Conservation (phyloP, 768 basidiomycete genomes). For the Lactarius hengduanensis region DNA sequence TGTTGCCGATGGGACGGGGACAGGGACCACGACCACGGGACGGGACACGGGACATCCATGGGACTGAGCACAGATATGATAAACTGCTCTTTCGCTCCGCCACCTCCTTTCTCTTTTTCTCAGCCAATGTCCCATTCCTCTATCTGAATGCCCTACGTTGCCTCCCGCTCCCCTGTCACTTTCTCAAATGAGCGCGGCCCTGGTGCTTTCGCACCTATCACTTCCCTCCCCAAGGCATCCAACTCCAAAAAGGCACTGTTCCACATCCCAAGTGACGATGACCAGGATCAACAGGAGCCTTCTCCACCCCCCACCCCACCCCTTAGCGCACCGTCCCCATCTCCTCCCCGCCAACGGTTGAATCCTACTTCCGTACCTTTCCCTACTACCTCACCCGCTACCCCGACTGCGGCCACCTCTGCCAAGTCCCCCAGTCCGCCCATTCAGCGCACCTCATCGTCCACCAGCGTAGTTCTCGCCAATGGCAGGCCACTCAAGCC, state of each 20-base stretch:
- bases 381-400: constrained; percentile 12
- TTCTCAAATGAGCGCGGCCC: constrained; percentile 27
- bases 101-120: neutral
- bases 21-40: neutral
- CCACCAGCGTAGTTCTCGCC: constrained; percentile 49
- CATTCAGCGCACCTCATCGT: constrained; percentile 31
- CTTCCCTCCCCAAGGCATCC: constrained; percentile 15
- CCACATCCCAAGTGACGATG: constrained; percentile 27
- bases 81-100: neutral
- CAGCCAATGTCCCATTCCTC: constrained; percentile 10
- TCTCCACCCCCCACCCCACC: constrained; percentile 24
- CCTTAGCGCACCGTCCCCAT: neutral
- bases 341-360: neutral
- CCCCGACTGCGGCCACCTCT: neutral
- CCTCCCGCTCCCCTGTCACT: constrained; percentile 23
- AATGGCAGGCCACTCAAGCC: constrained; percentile 88
- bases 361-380: constrained; percentile 10
- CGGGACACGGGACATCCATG: neutral
- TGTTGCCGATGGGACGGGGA: neutral
- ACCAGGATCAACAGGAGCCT: constrained; percentile 23
- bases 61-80: constrained; percentile 22
- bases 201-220: constrained; percentile 25
- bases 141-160: constrained; percentile 29
- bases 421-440: constrained; percentile 5
- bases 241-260: constrained; percentile 24